A percentile compares a stretch with the other conserved stretches of the same genome.
Conservation (phyloP, 768 basidiomycete species). For the Kondoa subrosea region DNA sequence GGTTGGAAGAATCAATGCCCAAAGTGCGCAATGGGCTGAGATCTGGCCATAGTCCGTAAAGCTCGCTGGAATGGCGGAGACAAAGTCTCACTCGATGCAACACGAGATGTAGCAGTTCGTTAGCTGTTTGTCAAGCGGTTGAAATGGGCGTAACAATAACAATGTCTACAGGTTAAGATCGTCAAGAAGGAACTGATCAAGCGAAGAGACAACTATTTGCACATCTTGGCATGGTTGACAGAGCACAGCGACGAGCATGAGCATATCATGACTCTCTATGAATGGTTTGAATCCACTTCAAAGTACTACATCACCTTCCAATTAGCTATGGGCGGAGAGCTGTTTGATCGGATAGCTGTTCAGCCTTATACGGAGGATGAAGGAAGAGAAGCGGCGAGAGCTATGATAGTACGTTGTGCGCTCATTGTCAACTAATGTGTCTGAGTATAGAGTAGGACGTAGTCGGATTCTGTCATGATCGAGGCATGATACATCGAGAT, state of each 20-base stretch:
- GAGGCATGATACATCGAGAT: slow-evolving; percentile 4
- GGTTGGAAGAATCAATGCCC: too few species aligned
- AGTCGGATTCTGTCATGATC: background rate
- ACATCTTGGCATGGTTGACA: background rate
- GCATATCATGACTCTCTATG: background rate
- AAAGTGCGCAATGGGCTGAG: too few species aligned
- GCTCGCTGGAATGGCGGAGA: background rate
- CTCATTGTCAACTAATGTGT: background rate
- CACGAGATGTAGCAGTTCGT: background rate
- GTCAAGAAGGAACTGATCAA: background rate
- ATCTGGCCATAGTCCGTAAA: background rate
- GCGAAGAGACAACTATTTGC: background rate
- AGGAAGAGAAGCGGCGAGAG: background rate
- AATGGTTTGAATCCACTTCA: background rate
- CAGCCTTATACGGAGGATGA: slow-evolving; percentile 1
- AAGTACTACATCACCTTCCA: slow-evolving; percentile 7
- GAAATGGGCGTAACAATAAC: background rate
- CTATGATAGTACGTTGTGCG: background rate
- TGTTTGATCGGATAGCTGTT: background rate
- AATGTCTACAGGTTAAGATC: too few species aligned
- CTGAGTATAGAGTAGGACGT: background rate
- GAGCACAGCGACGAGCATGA: background rate
- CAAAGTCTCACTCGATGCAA: background rate
- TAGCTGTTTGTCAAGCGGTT: background rate
- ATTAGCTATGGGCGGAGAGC: slow-evolving; percentile 2